These are phyloP conservation scores for Paxillus rubicundulus DNA, from an alignment of 768 basidiomycete genomes.

Conservation along the genomic window DNA sequence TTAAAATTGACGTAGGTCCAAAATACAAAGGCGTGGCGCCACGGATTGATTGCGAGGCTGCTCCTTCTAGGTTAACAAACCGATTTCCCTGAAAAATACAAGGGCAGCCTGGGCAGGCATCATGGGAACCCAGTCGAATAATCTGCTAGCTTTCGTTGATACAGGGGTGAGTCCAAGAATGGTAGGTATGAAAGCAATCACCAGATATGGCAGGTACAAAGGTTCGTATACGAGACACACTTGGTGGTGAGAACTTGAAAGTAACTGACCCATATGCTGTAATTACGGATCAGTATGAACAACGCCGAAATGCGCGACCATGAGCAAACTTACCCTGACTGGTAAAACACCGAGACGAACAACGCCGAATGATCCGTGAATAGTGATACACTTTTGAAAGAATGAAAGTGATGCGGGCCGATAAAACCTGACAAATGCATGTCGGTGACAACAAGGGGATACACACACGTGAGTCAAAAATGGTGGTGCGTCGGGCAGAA, in stretches of 20 bases:
- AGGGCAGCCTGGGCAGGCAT: slow-evolving; percentile 19
- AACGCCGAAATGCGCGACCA: not conserved
- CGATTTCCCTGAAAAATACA: slow-evolving; percentile 25
- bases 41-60: not conserved
- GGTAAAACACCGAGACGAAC: not conserved
- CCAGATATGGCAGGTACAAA: slow-evolving; percentile 28
- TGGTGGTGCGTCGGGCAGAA: slow-evolving; percentile 5
- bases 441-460: slow-evolving; percentile 1
- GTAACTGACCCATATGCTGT: not conserved
- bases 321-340: not conserved
- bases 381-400: slow-evolving; percentile 18
- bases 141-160: not conserved
- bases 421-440: not conserved
- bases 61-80: slow-evolving; percentile 19
- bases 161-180: slow-evolving; percentile 19
- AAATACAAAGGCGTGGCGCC: slow-evolving; percentile 18
- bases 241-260: not conserved
- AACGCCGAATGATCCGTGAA: not conserved
- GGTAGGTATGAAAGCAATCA: slow-evolving; percentile 28
- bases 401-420: not conserved
- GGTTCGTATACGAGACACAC: not conserved
- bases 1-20: not conserved
- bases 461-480: not conserved
- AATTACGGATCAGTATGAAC: not conserved
- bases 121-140: slow-evolving; percentile 2